Percentiles rank a stretch among this genome's conserved stretches.
Evolutionary conservation across 257 asterid species (phyloP).

Genomic region (Ligustrum vulgare): DNA sequence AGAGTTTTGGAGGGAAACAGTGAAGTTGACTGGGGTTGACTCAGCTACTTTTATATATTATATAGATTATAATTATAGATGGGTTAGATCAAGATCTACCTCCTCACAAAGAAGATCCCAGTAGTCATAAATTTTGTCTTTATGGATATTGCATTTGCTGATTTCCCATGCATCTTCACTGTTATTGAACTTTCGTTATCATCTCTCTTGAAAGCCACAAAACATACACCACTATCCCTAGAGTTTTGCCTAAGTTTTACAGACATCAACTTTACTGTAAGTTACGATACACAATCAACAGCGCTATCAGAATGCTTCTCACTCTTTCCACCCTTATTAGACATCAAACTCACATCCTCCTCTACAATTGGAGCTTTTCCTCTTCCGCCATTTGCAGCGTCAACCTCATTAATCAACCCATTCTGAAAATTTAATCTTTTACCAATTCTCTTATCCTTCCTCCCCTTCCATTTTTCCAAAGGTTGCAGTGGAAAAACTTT

Average conservation of each 20-base stretch:
- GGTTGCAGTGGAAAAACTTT: slow-evolving; percentile 58
- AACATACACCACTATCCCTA: slow-evolving; percentile 50
- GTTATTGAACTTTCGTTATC: slow-evolving; percentile 36
- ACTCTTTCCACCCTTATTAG: slow-evolving; percentile 35
- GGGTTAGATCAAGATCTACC: no score
- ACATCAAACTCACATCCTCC: slow-evolving; percentile 28
- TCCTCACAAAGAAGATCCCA: no score
- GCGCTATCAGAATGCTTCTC: slow-evolving; percentile 48
- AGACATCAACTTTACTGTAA: slow-evolving; percentile 75
- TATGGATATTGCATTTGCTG: slow-evolving; percentile 59
- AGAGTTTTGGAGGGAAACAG: no score
- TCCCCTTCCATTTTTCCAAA: slow-evolving; percentile 56
- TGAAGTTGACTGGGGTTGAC: no score
- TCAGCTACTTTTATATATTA: no score
- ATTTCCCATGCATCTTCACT: slow-evolving; percentile 36
- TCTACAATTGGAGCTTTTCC: slow-evolving; percentile 22
- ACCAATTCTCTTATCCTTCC: slow-evolving; percentile 41
- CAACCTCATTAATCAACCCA: slow-evolving; percentile 16
- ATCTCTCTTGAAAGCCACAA: slow-evolving; percentile 50
- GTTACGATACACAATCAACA: slow-evolving; percentile 66
- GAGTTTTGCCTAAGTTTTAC: slow-evolving; percentile 66
- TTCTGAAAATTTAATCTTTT: slow-evolving; percentile 36
- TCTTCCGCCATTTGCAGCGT: slow-evolving; percentile 26
- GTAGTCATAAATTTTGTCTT: slow-evolving; percentile 26
- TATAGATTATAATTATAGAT: no score